These are phyloP conservation scores for Vaccinium myrtillus DNA, from an alignment of 148 eudicot species.

Conservation along the genomic window DNA sequence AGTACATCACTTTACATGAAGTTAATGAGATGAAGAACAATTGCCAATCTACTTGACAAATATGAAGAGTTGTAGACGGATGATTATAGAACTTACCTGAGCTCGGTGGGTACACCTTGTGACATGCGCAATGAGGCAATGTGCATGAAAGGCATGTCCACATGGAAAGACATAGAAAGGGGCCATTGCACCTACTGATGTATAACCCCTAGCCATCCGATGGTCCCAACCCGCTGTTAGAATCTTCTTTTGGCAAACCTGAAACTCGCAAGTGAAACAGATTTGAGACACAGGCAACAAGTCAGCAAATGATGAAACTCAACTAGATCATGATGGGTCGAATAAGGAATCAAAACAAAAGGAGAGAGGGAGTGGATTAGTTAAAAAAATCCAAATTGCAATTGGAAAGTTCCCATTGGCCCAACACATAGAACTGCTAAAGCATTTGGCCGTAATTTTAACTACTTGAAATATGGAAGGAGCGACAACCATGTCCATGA, in stretches of 20 bases:
- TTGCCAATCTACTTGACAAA: not conserved
- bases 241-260: constrained; percentile 84
- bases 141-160: constrained; percentile 92
- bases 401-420: not conserved
- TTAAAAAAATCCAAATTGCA: not conserved
- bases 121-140: constrained; percentile 88
- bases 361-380: not conserved
- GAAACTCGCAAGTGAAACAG: constrained; percentile 16
- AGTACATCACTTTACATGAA: not conserved
- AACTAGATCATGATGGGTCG: not conserved
- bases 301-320: not conserved
- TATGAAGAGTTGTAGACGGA: not conserved
- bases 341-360: not conserved
- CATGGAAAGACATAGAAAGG: constrained; percentile 99
- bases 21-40: not conserved
- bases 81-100: constrained; percentile 55
- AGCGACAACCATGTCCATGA: not conserved
- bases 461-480: not conserved
- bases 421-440: not conserved
- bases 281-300: not conserved
- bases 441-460: not conserved
- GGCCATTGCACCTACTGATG: constrained; percentile 88
- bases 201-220: constrained; percentile 68
- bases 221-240: constrained; percentile 63
- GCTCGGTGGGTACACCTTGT: constrained; percentile 70